Evolutionary conservation across 2,329 filamentous ascomycete species (phyloP).

Genomic region (Calonectria henricotiae): DNA sequence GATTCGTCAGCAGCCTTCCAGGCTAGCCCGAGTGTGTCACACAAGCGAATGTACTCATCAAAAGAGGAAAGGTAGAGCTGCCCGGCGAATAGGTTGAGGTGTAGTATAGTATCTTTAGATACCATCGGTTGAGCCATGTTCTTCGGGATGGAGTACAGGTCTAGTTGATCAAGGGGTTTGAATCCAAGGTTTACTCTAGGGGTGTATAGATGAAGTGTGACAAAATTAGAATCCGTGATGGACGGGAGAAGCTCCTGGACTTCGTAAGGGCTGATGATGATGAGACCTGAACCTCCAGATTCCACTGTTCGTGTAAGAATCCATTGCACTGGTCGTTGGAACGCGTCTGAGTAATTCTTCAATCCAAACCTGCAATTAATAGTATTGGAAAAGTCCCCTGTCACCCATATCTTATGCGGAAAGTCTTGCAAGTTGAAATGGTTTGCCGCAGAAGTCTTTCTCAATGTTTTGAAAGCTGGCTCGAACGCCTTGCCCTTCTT

Average conservation of each 20-base stretch:
- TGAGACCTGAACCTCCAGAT: neutral
- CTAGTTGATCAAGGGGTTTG: conserved; percentile 40
- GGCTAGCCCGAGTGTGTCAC: conserved; percentile 68
- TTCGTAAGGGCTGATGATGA: conserved; percentile 72
- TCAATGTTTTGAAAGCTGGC: conserved; percentile 43
- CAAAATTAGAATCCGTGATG: conserved; percentile 57
- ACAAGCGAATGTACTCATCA: conserved; percentile 69
- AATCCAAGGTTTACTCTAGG: conserved; percentile 60
- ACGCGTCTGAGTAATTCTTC: conserved; percentile 40
- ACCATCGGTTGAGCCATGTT: rapidly evolving
- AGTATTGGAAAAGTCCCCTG: conserved; percentile 41
- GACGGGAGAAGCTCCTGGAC: conserved; percentile 66
- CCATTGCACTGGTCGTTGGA: conserved; percentile 51
- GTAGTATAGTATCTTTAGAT: conserved; percentile 55
- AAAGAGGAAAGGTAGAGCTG: conserved; percentile 75
- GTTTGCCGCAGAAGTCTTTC: conserved; percentile 41
- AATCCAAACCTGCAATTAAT: conserved; percentile 21
- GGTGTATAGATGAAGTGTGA: conserved; percentile 68
- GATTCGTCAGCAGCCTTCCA: conserved; percentile 55
- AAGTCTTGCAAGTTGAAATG: conserved; percentile 40
- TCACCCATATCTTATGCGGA: conserved; percentile 39
- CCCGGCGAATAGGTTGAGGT: conserved; percentile 79
- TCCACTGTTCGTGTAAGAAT: conserved; percentile 24
- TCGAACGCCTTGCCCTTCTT: conserved; percentile 5
- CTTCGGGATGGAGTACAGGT: conserved; percentile 43